Conservation (phyloP, 352 stramenopile species). For the Pythium monospermum region DNA sequence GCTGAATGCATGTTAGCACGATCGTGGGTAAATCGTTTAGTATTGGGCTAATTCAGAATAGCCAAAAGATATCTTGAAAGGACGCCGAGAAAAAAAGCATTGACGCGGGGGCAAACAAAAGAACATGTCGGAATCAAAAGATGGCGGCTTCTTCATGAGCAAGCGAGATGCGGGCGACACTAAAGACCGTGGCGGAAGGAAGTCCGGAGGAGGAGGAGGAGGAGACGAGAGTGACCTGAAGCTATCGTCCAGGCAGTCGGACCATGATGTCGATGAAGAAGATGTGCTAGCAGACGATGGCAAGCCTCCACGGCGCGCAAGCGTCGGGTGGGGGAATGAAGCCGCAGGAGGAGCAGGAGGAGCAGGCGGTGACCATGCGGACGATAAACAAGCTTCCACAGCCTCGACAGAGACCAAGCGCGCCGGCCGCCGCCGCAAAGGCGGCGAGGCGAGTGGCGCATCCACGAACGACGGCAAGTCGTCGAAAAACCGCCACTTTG, state of each 20-base stretch:
- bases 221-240: conserved; percentile 15
- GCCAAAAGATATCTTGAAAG: conserved; percentile 21
- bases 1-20: background rate
- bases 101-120: background rate
- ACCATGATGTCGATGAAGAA: conserved; percentile 41
- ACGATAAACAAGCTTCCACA: conserved; percentile 15
- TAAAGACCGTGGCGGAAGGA: conserved; percentile 9
- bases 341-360: conserved; percentile 7
- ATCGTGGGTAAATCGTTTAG: no score
- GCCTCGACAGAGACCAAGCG: conserved; percentile 42
- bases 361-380: conserved; percentile 22
- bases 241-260: conserved; percentile 7
- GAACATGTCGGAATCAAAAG: conserved; percentile 19
- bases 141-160: conserved; percentile 22
- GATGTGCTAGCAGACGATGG: conserved; percentile 35
- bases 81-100: background rate
- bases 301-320: conserved; percentile 50
- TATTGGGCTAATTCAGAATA: background rate
- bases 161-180: conserved; percentile 10
- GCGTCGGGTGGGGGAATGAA: conserved; percentile 55
- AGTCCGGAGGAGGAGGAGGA: conserved; percentile 1
- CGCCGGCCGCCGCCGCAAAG: conserved; percentile 46
- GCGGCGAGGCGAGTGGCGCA: conserved; percentile 30
- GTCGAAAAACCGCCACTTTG: conserved; percentile 65
- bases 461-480: conserved; percentile 30